Percentiles rank a stretch among this genome's conserved stretches.
Evolutionary conservation across 2,329 filamentous ascomycete species (phyloP).

Genomic region (Colletotrichum sp.): DNA sequence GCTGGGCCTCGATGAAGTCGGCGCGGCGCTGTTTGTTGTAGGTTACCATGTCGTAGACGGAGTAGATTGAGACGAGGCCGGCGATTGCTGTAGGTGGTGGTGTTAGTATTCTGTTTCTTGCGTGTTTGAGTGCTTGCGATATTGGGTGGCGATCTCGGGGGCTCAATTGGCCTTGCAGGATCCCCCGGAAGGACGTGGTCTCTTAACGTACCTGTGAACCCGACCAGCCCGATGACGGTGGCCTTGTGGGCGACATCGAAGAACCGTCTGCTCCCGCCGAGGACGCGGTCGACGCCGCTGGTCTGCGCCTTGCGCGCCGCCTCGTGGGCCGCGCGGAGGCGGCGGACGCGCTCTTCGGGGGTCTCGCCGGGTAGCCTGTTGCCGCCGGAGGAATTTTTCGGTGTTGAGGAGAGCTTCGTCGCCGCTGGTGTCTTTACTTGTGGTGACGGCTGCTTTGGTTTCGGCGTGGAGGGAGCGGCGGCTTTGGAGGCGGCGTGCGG

Average conservation of each 20-base stretch:
- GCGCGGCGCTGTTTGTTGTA: conserved; percentile 64
- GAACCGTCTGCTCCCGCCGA: conserved; percentile 52
- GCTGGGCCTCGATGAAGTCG: conserved; percentile 63
- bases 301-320: conserved; percentile 66
- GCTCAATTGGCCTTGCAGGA: not conserved
- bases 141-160: not conserved
- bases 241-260: conserved; percentile 62
- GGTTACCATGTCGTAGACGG: conserved; percentile 64
- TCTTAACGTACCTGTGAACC: conserved; percentile 55
- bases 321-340: conserved; percentile 70
- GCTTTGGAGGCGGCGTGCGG: conserved; percentile 71
- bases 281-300: conserved; percentile 55
- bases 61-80: conserved; percentile 61
- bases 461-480: conserved; percentile 29
- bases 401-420: conserved; percentile 7
- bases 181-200: not conserved
- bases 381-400: conserved; percentile 9
- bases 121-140: not conserved
- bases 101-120: not conserved
- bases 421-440: conserved; percentile 22
- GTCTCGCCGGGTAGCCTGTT: conserved; percentile 55
- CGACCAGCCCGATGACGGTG: conserved; percentile 58
- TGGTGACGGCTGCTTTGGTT: not conserved
- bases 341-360: conserved; percentile 71
- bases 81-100: conserved; percentile 48